phyloP scores from a whole-genome alignment of 1,284 basidiomycete species.

The Anthracocystis walkeri region DNA sequence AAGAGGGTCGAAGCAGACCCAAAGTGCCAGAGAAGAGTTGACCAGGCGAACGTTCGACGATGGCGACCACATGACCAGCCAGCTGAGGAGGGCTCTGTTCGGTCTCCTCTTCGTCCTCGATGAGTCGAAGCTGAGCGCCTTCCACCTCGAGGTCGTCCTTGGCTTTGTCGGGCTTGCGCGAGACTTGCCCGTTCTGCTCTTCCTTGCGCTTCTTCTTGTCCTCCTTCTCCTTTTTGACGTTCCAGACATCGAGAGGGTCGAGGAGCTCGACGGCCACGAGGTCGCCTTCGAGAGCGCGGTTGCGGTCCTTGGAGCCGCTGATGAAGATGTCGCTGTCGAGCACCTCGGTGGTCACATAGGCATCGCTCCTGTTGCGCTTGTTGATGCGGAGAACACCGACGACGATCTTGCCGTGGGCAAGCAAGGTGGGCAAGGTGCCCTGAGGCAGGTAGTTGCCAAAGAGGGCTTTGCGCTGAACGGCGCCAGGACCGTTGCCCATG shows the following conservation, averaged over 20 bases:
- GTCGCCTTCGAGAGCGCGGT: conserved; percentile 97
- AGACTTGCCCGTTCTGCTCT: conserved; percentile 86
- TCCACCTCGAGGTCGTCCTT: conserved; percentile 99
- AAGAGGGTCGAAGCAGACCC: conserved; percentile 92
- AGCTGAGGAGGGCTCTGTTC: conserved; percentile 73
- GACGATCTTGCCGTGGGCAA: conserved; percentile 97
- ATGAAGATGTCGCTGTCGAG: conserved; percentile 96
- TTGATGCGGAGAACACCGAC: conserved; percentile 97
- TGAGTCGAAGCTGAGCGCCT: conserved; percentile 93
- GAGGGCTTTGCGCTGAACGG: conserved; percentile 94
- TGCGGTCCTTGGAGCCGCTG: conserved; percentile 93
- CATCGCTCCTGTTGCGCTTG: conserved; percentile 98
- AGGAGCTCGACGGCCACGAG: conserved; percentile 98
- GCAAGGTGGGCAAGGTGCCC: conserved; percentile 92
- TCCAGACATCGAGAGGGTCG: conserved; percentile 87
- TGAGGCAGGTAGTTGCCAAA: conserved; percentile 99
- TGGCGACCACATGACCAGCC: conserved; percentile 96
- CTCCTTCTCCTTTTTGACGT: conserved; percentile 99
- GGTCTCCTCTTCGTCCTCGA: conserved; percentile 93
- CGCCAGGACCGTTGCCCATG: conserved; percentile 64
- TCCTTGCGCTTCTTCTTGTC: conserved; percentile 89
- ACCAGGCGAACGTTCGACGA: conserved; percentile 97
- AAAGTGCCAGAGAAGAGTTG: conserved; percentile 98
- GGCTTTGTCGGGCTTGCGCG: conserved; percentile 97
- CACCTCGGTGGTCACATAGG: conserved; percentile 98